Conservation (phyloP, 1,139 yeast genomes). For the Suhomyces bribrorum region DNA sequence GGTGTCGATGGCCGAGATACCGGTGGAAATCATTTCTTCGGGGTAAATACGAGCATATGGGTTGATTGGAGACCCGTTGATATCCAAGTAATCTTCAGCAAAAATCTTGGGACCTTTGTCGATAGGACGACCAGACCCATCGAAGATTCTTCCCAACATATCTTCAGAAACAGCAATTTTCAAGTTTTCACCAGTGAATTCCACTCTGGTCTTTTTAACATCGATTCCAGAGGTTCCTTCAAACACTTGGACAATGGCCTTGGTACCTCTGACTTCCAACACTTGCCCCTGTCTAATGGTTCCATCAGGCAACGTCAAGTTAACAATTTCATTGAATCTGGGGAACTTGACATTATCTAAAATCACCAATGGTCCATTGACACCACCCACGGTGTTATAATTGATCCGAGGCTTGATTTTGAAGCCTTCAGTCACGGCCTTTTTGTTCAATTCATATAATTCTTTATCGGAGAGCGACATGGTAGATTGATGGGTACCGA, state of each 20-base stretch:
- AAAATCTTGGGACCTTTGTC: slow-evolving; percentile 98
- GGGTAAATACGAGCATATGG: slow-evolving; percentile 98
- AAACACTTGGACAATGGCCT: slow-evolving; percentile 97
- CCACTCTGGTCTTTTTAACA: slow-evolving; percentile 95
- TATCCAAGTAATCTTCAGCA: slow-evolving; percentile 97
- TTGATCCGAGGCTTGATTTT: slow-evolving; percentile 85
- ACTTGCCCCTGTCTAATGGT: slow-evolving; percentile 95
- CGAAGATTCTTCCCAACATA: slow-evolving; percentile 95
- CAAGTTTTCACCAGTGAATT: slow-evolving; percentile 92
- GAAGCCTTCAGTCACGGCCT: slow-evolving; percentile 90
- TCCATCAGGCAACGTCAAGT: slow-evolving; percentile 95
- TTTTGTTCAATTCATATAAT: slow-evolving; percentile 77
- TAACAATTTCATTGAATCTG: slow-evolving; percentile 93
- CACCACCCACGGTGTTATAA: slow-evolving; percentile 96
- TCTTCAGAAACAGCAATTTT: slow-evolving; percentile 96
- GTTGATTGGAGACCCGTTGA: slow-evolving; percentile 97
- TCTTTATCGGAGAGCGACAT: slow-evolving; percentile 49
- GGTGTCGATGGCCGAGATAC: slow-evolving; percentile 96
- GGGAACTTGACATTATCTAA: slow-evolving; percentile 96
- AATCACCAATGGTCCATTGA: slow-evolving; percentile 96
- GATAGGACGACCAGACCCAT: slow-evolving; percentile 98
- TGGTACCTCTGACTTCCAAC: slow-evolving; percentile 92
- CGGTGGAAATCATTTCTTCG: slow-evolving; percentile 99
- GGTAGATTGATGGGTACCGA: slow-evolving; percentile 10
- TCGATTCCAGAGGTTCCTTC: slow-evolving; percentile 98